Conservation (phyloP, 1,284 basidiomycete species). For the Ceratobasidium sp. region DNA sequence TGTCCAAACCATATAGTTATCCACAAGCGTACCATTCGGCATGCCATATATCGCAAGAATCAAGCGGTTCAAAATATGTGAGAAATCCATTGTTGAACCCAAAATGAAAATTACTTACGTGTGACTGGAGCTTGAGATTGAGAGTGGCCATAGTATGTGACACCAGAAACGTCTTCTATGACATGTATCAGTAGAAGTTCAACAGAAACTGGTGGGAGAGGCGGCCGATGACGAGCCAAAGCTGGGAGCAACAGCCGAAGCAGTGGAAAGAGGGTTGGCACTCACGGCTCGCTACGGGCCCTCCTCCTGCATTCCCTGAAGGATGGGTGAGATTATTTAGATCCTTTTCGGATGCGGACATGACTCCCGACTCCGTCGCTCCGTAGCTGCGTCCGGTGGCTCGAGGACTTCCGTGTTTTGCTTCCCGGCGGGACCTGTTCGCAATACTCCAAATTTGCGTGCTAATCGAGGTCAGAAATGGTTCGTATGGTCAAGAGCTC, state of each 20-base stretch:
- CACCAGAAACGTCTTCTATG: conserved; percentile 18
- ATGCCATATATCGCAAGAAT: no score
- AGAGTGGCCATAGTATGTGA: conserved; percentile 26
- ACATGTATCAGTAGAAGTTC: not conserved
- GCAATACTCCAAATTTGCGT: no score
- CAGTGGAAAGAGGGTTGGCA: not conserved
- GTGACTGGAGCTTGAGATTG: conserved; percentile 19
- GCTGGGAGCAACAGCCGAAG: not conserved
- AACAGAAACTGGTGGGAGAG: not conserved
- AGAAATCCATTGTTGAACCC: not conserved
- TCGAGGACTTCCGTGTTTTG: conserved; percentile 39
- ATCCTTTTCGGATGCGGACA: conserved; percentile 42
- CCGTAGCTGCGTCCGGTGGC: conserved; percentile 38
- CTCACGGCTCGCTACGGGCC: conserved; percentile 25
- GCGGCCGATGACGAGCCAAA: no score
- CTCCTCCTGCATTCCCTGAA: conserved; percentile 14
- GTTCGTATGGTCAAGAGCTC: not conserved
- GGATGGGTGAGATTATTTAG: conserved; percentile 38
- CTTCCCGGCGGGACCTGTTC: conserved; percentile 25
- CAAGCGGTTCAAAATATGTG: not conserved
- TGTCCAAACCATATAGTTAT: not conserved
- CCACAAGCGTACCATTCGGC: not conserved
- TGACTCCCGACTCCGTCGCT: conserved; percentile 42
- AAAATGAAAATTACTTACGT: conserved; percentile 5
- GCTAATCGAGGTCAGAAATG: not conserved